phyloP scores from a whole-genome alignment of 495 filamentous ascomycete species.

The Parathielavia hyrcaniae region DNA sequence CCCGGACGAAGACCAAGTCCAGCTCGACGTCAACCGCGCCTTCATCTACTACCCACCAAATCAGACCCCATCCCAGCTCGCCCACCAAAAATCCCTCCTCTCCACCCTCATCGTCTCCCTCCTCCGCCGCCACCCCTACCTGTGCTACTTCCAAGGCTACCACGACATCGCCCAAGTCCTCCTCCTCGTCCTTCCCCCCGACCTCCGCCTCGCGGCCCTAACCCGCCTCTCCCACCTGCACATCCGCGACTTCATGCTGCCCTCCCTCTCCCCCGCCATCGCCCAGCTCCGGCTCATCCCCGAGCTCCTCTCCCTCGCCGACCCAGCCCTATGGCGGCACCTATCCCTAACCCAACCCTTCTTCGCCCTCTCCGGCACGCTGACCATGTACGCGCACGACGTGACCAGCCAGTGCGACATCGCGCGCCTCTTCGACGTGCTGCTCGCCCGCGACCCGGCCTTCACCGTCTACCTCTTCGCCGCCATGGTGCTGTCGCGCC shows the following conservation, averaged over 20 bases:
- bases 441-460: constrained; percentile 76
- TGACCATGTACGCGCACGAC: constrained; percentile 95
- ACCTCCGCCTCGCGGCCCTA: constrained; percentile 49
- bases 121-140: constrained; percentile 72
- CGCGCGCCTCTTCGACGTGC: constrained; percentile 85
- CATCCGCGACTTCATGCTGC: constrained; percentile 97
- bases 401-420: constrained; percentile 82
- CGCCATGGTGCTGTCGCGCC: constrained; percentile 73
- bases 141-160: constrained; percentile 97
- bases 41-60: constrained; percentile 87
- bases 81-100: constrained; percentile 61
- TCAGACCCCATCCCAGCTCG: constrained; percentile 52
- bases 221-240: constrained; percentile 76
- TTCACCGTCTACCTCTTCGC: constrained; percentile 89
- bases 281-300: constrained; percentile 80
- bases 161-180: constrained; percentile 98
- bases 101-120: constrained; percentile 68
- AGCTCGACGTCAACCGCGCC: constrained; percentile 87
- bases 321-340: constrained; percentile 62
- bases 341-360: constrained; percentile 75
- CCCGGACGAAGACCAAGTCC: constrained; percentile 80
- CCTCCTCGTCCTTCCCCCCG: constrained; percentile 66
- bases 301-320: constrained; percentile 62
- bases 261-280: constrained; percentile 72
- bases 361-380: constrained; percentile 82